These are phyloP conservation scores for Polyporus tsugae DNA, from an alignment of 1,284 basidiomycete species.

Conservation along the genomic window DNA sequence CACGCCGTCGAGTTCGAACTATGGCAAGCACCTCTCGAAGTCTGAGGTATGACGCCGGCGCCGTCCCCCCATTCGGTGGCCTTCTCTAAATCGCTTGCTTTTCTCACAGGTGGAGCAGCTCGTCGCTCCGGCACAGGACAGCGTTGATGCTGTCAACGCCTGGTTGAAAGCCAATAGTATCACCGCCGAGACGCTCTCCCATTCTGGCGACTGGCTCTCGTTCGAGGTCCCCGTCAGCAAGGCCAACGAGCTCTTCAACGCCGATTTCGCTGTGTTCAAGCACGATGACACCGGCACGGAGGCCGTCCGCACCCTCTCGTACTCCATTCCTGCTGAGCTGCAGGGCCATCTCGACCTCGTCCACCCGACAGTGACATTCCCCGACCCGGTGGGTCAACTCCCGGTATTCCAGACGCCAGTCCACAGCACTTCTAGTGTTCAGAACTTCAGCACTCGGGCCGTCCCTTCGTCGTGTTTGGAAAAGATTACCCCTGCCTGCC, in stretches of 20 bases:
- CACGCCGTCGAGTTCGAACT: conserved; percentile 44
- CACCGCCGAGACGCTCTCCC: conserved; percentile 40
- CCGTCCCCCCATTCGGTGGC: not conserved
- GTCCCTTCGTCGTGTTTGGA: conserved; percentile 45
- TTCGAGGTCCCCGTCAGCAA: conserved; percentile 49
- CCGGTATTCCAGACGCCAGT: conserved; percentile 31
- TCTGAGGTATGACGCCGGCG: conserved; percentile 41
- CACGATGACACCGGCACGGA: conserved; percentile 44
- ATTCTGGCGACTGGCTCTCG: conserved; percentile 51
- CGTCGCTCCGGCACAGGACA: conserved; percentile 45
- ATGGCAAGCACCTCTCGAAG: conserved; percentile 45
- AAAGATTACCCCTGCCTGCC: conserved; percentile 61
- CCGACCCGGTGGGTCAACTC: conserved; percentile 27
- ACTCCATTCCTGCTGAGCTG: conserved; percentile 50
- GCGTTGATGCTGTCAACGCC: conserved; percentile 45
- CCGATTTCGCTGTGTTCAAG: conserved; percentile 49
- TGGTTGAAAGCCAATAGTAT: conserved; percentile 50
- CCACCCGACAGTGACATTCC: conserved; percentile 49
- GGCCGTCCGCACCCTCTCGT: conserved; percentile 49
- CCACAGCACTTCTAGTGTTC: not conserved
- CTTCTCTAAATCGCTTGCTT: not conserved
- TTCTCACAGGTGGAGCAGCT: conserved; percentile 46
- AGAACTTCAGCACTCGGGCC: conserved; percentile 30
- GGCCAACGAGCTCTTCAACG: conserved; percentile 48
- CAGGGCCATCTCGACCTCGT: conserved; percentile 49